Base-by-base conservation (phyloP, 352 stramenopile species). In the Phytophthora aleatoria region DNA sequence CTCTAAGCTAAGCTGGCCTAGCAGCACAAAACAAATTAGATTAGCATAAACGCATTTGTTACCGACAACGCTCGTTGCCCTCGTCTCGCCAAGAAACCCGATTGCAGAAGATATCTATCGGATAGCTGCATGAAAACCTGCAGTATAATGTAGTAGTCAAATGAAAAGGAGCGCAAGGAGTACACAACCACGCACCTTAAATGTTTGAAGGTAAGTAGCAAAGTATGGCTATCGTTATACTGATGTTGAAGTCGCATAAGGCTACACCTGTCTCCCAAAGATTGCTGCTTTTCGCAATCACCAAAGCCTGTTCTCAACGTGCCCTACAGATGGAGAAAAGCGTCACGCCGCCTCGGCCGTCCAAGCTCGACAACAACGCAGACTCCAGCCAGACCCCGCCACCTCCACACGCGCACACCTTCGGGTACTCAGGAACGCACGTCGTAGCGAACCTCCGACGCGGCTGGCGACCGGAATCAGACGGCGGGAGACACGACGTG, bases 401-500 rank as follows among this genome's bases (percentile, higher is more conserved):
- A 24, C 48, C 50, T 20, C 5, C 57, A 57, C 28, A 48, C 12
- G 12, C 41, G 30, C 30, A 33, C 3, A 27, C 38, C n/a, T 54
- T 31, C 9, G 43, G 13, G 28, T 41, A 42, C 33, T 33, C 47
- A 64, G 39, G n/a, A 0, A 16, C 35, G 11, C 24, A 28, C 24
- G 43, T 39, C 42, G 38, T 20, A 13, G 16, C 26, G 6, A 15
- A 12, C 10, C 33, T 38, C 12, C 33, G 26, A 54, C 50, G 43
- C 24, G 44, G 24, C 49, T 69, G 57, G 63, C 64, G 55, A 56
- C 50, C 55, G 13, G 56, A 57, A 27, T 43, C 39, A 49, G 50
- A 49, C 16, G 49, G 33, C 33, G 36, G 52, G 15, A 57, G 58
- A 52, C 67, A 74, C 31, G 48, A 77, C 42, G 64, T 77, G 49